Evolutionary conservation across 441 rosid species (phyloP), one percentile per base, ranked within the genome.

Genomic region (Eutrema salsugineum): DNA sequence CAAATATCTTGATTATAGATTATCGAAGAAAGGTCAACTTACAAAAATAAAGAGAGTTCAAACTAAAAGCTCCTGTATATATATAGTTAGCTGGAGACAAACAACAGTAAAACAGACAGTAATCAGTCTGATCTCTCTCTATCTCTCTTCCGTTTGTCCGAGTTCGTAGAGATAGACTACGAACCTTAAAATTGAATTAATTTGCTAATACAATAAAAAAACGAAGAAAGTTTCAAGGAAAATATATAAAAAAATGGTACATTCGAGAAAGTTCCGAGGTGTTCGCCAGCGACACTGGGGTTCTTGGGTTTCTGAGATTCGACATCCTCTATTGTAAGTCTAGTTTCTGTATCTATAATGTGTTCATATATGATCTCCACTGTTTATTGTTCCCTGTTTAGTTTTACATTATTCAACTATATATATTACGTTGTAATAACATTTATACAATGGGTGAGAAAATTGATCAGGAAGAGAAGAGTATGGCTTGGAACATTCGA

Each of bases 231-330:
- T 43, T 46, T 15, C 1, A 50, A 70, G 43, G n/a, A 20, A 36
- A 30, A 3, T 1, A 36, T 24, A 3, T 1, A 24, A 10, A 20
- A 46, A 57, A 27, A 90, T 90, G 97, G 92, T 83, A 70, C 87
- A 68, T 39, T 32, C 89, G 56, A 91, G 78, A 85, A 91, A 87
- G 71, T 91, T 78, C 84, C 80, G 97, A 79, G 97, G 93, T n/a
- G 97, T 91, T 63, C 87, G 97, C 72, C 94, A 91, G 56, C 92
- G 97, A 73, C 94, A 88, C 82, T 88, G 97, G 97, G 97, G 97
- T 78, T 91, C 97, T 15, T 91, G 97, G 94, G 94, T 91, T 32
- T 91, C 97, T 8, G 94, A 91, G 63, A 91, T 91, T 79, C 91
- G 97, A 68, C 97, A 91, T 64, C 92, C 97, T 17, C 77, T 91